A percentile compares a stretch with the other conserved stretches of the same genome.
These are phyloP conservation scores for Crithidia acanthocephali DNA, from an alignment of 208 protist species.

Conservation along the genomic window DNA sequence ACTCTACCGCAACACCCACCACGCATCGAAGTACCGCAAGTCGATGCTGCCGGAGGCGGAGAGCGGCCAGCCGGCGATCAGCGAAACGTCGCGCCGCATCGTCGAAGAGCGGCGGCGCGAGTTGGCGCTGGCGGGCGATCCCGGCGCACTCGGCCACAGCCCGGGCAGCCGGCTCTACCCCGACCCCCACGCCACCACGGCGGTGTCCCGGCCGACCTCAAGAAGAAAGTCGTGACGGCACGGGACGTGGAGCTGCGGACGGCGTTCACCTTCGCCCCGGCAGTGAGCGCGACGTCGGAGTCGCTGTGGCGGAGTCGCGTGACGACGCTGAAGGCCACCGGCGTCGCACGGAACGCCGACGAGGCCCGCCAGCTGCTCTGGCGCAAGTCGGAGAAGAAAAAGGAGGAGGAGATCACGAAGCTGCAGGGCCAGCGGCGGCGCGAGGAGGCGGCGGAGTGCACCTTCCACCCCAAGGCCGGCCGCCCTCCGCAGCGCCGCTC, in stretches of 20 bases:
- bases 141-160: conserved; percentile 24
- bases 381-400: conserved; percentile 56
- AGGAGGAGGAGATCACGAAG: conserved; percentile 39
- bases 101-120: conserved; percentile 44
- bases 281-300: conserved; percentile 46
- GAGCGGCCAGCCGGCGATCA: conserved; percentile 38
- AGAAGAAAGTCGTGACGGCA: conserved; percentile 46
- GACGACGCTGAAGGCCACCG: conserved; percentile 46
- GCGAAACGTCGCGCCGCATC: conserved; percentile 50
- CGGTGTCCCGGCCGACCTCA: conserved; percentile 11
- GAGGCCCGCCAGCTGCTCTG: conserved; percentile 70
- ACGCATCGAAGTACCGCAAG: conserved; percentile 36
- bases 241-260: conserved; percentile 36
- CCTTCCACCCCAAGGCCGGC: conserved; percentile 66
- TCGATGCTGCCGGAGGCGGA: background rate
- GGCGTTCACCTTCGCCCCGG: conserved; percentile 58
- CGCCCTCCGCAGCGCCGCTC: conserved; percentile 46
- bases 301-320: conserved; percentile 58
- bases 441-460: conserved; percentile 61
- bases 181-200: background rate
- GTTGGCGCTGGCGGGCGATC: conserved; percentile 21
- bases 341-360: conserved; percentile 34
- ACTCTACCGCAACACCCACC: conserved; percentile 50
- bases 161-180: conserved; percentile 32
- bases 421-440: conserved; percentile 28